Evolutionary conservation across 2,329 filamentous ascomycete species (phyloP).

Genomic region (Calonectria henricotiae): DNA sequence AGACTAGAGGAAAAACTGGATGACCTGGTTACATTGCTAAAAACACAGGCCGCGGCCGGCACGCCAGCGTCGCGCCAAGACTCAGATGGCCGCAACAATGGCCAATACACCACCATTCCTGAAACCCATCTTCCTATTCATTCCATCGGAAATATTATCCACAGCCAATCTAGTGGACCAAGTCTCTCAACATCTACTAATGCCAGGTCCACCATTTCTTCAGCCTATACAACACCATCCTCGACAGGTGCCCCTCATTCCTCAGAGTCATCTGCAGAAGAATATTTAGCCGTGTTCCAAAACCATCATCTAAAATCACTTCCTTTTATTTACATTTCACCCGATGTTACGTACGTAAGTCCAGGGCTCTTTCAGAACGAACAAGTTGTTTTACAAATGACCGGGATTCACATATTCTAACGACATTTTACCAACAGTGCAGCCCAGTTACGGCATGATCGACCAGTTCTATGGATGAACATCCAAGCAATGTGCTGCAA

Average conservation of each 20-base stretch:
- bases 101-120: neutral
- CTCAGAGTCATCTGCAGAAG: slow-evolving; percentile 19
- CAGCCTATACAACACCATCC: slow-evolving; percentile 1
- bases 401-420: slow-evolving; percentile 2
- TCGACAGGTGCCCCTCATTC: neutral
- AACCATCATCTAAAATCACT: slow-evolving; percentile 51
- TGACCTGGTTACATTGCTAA: slow-evolving; percentile 52
- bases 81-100: neutral
- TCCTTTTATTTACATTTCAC: slow-evolving; percentile 50
- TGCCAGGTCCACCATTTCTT: neutral
- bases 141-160: neutral
- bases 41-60: slow-evolving; percentile 40
- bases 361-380: too few relatives aligned
- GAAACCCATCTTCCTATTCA: neutral
- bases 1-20: slow-evolving; percentile 53
- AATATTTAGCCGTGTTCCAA: slow-evolving; percentile 43
- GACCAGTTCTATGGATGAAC: slow-evolving; percentile 59
- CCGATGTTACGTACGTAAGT: slow-evolving; percentile 38
- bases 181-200: neutral
- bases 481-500: slow-evolving; percentile 54
- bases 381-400: neutral
- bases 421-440: slow-evolving; percentile 25
- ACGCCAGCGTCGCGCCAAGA: neutral
- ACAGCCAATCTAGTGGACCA: neutral
- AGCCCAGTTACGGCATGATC: slow-evolving; percentile 51